These are phyloP conservation scores for Dictyostelium gargantuum DNA, from an alignment of 208 protist genomes.

Conservation along the genomic window DNA sequence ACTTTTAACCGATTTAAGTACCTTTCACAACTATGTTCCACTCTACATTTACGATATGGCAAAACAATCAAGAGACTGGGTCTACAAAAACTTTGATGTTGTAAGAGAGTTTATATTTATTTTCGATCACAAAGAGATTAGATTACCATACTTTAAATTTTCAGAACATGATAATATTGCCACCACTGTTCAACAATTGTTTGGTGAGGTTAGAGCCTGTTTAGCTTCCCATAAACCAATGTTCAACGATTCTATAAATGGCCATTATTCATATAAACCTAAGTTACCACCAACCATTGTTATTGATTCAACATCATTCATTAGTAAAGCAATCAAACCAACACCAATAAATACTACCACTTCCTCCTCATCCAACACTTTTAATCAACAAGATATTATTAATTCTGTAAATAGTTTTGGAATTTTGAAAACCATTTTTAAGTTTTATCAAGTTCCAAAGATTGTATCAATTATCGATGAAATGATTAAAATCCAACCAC, in stretches of 20 bases:
- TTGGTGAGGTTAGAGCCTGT: not conserved
- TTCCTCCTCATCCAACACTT: not conserved
- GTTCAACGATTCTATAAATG: not conserved
- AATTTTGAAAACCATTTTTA: not conserved
- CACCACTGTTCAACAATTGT: not conserved
- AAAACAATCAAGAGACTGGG: not conserved
- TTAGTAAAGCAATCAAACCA: not conserved
- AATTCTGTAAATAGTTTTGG: not conserved
- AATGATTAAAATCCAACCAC: not conserved
- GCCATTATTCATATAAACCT: not conserved
- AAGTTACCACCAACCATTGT: not conserved
- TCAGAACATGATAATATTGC: not conserved
- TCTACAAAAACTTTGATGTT: not conserved
- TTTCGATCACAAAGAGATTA: not conserved
- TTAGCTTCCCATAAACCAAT: not conserved
- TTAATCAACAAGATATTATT: not conserved
- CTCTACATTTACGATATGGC: not conserved
- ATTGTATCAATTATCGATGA: not conserved
- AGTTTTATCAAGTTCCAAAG: not conserved
- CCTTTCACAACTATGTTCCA: not conserved
- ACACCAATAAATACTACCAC: not conserved
- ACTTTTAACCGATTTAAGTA: not conserved
- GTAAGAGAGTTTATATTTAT: not conserved
- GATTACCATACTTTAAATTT: not conserved
- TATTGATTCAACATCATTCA: not conserved